Conservation (phyloP, 2,329 filamentous ascomycete genomes). For the Cytospora schulzeri region DNA sequence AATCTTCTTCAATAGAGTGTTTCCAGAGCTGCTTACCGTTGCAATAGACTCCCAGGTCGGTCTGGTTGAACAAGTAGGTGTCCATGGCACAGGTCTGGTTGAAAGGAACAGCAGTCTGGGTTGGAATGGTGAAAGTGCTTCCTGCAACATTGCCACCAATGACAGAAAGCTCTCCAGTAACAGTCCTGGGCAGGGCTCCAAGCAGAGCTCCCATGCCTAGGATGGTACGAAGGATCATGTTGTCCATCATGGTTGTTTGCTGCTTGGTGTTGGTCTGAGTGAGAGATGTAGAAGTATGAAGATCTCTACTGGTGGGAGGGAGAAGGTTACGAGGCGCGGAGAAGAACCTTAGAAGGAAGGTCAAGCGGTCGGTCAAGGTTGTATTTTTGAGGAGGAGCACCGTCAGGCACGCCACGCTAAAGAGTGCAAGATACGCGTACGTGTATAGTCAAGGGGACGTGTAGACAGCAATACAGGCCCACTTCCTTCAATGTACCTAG, state of each 20-base stretch:
- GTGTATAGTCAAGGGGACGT: neutral
- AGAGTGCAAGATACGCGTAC: neutral
- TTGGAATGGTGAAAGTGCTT: slow-evolving; percentile 12
- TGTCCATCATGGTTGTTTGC: neutral
- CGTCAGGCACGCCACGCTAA: neutral
- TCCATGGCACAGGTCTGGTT: slow-evolving; percentile 40
- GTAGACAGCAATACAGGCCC: too few relatives aligned
- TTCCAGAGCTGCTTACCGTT: slow-evolving; percentile 30
- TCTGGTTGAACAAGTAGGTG: slow-evolving; percentile 37
- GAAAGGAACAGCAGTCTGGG: slow-evolving; percentile 11
- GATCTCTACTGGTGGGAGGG: too few relatives aligned
- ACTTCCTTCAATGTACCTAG: neutral
- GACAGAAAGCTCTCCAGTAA: neutral
- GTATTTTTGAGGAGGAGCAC: neutral
- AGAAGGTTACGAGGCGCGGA: neutral
- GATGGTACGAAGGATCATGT: neutral
- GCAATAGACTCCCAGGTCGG: slow-evolving; percentile 44
- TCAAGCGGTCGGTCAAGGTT: neutral
- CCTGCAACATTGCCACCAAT: slow-evolving; percentile 14
- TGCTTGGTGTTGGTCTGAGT: neutral
- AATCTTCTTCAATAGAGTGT: neutral
- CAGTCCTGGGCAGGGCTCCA: neutral
- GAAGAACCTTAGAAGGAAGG: too few relatives aligned
- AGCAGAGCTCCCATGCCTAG: neutral
- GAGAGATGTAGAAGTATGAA: neutral